Conservation (phyloP, 164 flowering plant species). For the Aristolochia contorta region DNA sequence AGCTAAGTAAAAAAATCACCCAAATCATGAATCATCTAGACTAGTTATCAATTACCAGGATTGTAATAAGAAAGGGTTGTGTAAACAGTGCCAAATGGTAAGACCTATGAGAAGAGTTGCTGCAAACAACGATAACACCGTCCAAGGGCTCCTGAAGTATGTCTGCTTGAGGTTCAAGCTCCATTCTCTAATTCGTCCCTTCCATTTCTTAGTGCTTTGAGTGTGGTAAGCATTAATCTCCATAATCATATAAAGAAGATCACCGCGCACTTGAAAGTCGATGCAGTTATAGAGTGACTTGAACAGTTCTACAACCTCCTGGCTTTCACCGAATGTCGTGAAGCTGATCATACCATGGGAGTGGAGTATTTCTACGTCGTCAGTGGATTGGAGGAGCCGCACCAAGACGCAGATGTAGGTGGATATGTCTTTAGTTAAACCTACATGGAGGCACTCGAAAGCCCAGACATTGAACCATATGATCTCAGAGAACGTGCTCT, state of each 20-base stretch:
- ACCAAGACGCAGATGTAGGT: slow-evolving; percentile 44
- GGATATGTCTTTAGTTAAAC: slow-evolving; percentile 41
- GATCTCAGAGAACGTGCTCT: background rate
- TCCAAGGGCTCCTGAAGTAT: slow-evolving; percentile 14
- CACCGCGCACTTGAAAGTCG: slow-evolving; percentile 27
- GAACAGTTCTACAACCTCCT: slow-evolving; percentile 40
- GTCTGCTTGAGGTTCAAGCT: slow-evolving; percentile 4
- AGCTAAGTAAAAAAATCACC: too few species aligned
- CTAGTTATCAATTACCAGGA: background rate
- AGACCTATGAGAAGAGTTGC: slow-evolving; percentile 12
- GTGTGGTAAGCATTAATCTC: slow-evolving; percentile 28
- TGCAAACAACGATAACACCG: slow-evolving; percentile 9
- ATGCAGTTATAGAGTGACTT: slow-evolving; percentile 37
- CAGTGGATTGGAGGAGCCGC: slow-evolving; percentile 33
- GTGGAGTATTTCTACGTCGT: slow-evolving; percentile 31
- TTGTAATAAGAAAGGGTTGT: slow-evolving; percentile 6
- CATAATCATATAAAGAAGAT: slow-evolving; percentile 20
- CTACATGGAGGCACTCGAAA: slow-evolving; percentile 42
- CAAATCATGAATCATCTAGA: too few species aligned
- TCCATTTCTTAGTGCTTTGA: slow-evolving; percentile 21
- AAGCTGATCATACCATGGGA: slow-evolving; percentile 26
- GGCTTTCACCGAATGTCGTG: slow-evolving; percentile 35
- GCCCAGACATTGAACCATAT: slow-evolving; percentile 42
- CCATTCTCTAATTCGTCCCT: slow-evolving; percentile 2
- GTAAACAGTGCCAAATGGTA: slow-evolving; percentile 10